Conservation (phyloP, 805 yeast species). For the Hanseniaspora valbyensis region DNA sequence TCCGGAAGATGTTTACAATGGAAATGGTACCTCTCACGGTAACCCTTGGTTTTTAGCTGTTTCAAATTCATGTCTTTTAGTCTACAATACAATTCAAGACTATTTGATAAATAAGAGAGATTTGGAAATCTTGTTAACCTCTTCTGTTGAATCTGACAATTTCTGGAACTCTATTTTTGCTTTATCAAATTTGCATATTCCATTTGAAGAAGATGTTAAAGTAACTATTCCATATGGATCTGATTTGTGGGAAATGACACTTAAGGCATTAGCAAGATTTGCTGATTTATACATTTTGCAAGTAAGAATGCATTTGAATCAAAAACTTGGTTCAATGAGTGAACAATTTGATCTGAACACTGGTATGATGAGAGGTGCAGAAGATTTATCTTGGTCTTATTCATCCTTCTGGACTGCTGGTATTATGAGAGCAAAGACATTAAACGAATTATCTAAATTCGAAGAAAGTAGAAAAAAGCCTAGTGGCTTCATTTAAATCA, state of each 20-base stretch:
- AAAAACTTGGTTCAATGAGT: slow-evolving; percentile 54
- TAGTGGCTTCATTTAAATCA: too few relatives aligned
- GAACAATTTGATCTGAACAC: slow-evolving; percentile 76
- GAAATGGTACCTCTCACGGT: slow-evolving; percentile 59
- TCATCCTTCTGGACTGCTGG: slow-evolving; percentile 62
- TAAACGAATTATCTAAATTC: slow-evolving; percentile 18
- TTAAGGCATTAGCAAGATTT: slow-evolving; percentile 12
- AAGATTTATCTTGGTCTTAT: slow-evolving; percentile 82
- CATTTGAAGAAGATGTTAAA: slow-evolving; percentile 10
- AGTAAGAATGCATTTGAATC: slow-evolving; percentile 43
- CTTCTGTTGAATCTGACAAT: slow-evolving; percentile 4
- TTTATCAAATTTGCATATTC: slow-evolving; percentile 1
- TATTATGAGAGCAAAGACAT: slow-evolving; percentile 43
- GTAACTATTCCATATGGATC: slow-evolving; percentile 8
- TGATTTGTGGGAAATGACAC: slow-evolving; percentile 14
- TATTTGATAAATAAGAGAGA: slow-evolving; percentile 50
- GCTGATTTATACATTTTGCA: slow-evolving; percentile 28
- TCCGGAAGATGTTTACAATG: slow-evolving; percentile 86
- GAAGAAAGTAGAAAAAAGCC: slow-evolving; percentile 7
- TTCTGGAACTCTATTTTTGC: slow-evolving; percentile 14
- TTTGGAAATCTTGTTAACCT: slow-evolving; percentile 28
- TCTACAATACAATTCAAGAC: slow-evolving; percentile 37
- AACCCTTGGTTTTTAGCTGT: slow-evolving; percentile 90
- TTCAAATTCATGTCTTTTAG: slow-evolving; percentile 32
- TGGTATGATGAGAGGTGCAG: slow-evolving; percentile 85